Base-by-base conservation (phyloP, 2,329 filamentous ascomycete species). In the Hypoxylon sp. region DNA sequence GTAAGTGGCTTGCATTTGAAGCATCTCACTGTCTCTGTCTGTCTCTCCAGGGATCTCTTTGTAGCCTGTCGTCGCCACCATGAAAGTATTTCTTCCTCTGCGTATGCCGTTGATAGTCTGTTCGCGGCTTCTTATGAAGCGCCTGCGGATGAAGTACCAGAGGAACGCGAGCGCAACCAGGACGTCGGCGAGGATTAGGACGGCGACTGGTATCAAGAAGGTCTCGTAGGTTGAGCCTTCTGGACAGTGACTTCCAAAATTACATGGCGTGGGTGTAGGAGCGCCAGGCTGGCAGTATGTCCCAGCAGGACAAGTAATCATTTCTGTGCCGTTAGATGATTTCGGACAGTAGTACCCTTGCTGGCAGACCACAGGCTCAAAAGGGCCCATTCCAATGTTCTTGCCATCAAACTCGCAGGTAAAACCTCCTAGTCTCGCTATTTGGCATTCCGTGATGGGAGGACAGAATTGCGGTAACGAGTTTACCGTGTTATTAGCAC, bases 231-330 rank as follows among this genome's bases (percentile, higher is more conserved):
- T 70, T 2, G 83, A 81, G 1, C 79, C 81, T 50, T 77, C 78
- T 0, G 81, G 82, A 61, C 85, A 88, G 3, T 73, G 67, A 30
- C 84, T 84, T 0, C 82, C 83, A 2, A 76, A 52, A 14, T 74
- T 74, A 63, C 85, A 88, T 9, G 82, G 81, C 2, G 81, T 83
- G 1, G 85, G 83, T 5, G 78, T 75, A 1, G 79, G 72, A 3
- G 82, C 80, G 5, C 85, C 85, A 0, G 80, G 79, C 29, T 84
- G 84, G 64, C 85, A 88, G 67, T 84, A 88, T 2, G 78, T 78
- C 23, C 84, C 84, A 7, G 75, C 63, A 0, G 83, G 84, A 54
- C 85, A 87, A 8, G 63, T 52, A 3, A 82, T 67, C 45, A 77
- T 79, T 58, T 81, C 70, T 43, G 75, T 80, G 8, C 82, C 82